These are phyloP conservation scores for Lunularia cruciata DNA, from an alignment of 225 moss, liverwort and hornwort species.

Conservation along the genomic window DNA sequence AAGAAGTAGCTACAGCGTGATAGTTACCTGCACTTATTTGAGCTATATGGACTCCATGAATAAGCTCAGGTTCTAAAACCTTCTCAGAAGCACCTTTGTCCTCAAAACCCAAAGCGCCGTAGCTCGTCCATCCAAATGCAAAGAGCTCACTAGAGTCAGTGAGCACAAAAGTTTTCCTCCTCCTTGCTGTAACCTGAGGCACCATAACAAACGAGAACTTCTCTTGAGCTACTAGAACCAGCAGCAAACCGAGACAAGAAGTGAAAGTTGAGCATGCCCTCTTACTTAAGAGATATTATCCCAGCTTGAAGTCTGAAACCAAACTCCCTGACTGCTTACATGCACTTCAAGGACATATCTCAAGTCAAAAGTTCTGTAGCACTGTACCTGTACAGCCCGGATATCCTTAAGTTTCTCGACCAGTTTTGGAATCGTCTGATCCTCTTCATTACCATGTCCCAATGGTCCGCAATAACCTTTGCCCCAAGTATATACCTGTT, in stretches of 20 bases:
- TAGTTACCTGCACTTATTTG: slow-evolving; percentile 65
- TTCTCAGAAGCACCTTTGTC: slow-evolving; percentile 53
- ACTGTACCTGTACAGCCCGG: slow-evolving; percentile 74
- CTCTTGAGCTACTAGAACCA: too few relatives aligned
- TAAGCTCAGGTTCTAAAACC: slow-evolving; percentile 51
- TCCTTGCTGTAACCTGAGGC: slow-evolving; percentile 62
- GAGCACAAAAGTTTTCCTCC: slow-evolving; percentile 76
- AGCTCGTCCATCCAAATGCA: slow-evolving; percentile 80
- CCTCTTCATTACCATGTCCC: slow-evolving; percentile 72
- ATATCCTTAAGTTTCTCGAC: slow-evolving; percentile 47
- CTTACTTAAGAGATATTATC: too few relatives aligned
- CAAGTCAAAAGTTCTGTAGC: too few relatives aligned
- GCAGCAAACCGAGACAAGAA: not conserved
- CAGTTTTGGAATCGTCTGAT: slow-evolving; percentile 53
- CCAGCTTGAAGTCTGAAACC: too few relatives aligned
- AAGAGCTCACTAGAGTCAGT: slow-evolving; percentile 58
- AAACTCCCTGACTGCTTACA: too few relatives aligned
- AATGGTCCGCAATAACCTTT: slow-evolving; percentile 94
- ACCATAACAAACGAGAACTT: too few relatives aligned
- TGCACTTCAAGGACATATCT: too few relatives aligned
- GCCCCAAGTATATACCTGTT: slow-evolving; percentile 92
- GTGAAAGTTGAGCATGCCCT: too few relatives aligned
- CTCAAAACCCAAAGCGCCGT: slow-evolving; percentile 53
- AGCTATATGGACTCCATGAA: slow-evolving; percentile 49
- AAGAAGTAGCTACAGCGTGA: slow-evolving; percentile 60